phyloP scores from a whole-genome alignment of 2,329 filamentous ascomycete genomes.

The Trichoderma koningiopsis region DNA sequence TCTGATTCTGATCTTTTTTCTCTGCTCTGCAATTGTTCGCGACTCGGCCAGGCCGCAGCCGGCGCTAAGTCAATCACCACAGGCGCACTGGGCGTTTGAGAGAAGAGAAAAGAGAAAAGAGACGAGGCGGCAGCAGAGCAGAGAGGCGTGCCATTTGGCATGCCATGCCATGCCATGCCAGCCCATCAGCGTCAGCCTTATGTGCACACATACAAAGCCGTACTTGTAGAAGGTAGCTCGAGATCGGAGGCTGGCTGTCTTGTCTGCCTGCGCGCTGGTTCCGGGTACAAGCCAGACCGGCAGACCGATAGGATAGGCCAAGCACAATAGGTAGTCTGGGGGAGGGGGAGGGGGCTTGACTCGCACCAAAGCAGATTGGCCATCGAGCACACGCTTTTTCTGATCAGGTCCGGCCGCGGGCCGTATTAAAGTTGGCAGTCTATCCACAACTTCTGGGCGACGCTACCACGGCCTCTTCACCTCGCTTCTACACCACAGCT shows the following conservation, averaged over 20 bases:
- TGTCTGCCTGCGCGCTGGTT: neutral
- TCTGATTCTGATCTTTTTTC: constrained; percentile 15
- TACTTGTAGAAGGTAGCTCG: neutral
- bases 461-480: neutral
- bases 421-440: constrained; percentile 16
- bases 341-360: constrained; percentile 21
- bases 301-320: neutral
- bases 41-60: constrained; percentile 9
- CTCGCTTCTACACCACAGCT: constrained; percentile 1
- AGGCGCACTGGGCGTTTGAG: neutral
- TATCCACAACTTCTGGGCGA: constrained; percentile 6
- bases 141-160: neutral
- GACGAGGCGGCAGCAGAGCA: neutral
- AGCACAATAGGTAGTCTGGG: neutral
- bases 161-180: neutral
- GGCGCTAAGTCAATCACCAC: constrained; percentile 10
- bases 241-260: neutral
- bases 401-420: neutral
- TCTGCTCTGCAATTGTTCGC: constrained; percentile 15
- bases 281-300: neutral
- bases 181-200: constrained; percentile 18
- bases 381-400: neutral
- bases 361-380: constrained; percentile 8
- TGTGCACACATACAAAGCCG: neutral
- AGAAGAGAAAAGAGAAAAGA: neutral